These are phyloP conservation scores for Termitomyces sp. DNA, from an alignment of 768 basidiomycete species.

Conservation along the genomic window DNA sequence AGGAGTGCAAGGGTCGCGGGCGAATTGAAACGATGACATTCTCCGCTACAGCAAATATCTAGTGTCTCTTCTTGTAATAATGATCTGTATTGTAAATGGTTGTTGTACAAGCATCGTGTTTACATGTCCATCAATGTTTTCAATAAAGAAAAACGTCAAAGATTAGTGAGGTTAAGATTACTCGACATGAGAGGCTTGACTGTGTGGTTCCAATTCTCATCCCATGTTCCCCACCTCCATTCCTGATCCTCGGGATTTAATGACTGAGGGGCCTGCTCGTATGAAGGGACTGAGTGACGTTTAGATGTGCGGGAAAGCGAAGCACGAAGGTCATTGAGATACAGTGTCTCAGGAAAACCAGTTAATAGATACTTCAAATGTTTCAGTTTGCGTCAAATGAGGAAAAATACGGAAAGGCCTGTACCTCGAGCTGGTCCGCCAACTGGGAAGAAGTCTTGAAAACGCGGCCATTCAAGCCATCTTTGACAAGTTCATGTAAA, in stretches of 20 bases:
- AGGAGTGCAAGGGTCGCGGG: constrained; percentile 85
- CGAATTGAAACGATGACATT: constrained; percentile 80
- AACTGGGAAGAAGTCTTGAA: constrained; percentile 68
- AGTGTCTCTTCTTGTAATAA: neutral
- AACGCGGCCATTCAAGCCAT: constrained; percentile 77
- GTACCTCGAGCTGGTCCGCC: constrained; percentile 65
- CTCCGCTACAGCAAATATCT: constrained; percentile 47
- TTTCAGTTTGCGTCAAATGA: constrained; percentile 1
- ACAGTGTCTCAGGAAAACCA: constrained; percentile 52
- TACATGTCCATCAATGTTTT: neutral
- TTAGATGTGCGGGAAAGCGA: constrained; percentile 36
- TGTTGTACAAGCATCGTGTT: constrained; percentile 6
- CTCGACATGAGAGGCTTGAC: constrained; percentile 53
- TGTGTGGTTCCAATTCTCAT: constrained; percentile 75
- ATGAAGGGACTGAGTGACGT: constrained; percentile 16
- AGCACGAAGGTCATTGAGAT: constrained; percentile 45
- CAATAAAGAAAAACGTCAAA: neutral
- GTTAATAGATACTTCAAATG: constrained; percentile 43
- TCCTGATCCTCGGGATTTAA: constrained; percentile 17
- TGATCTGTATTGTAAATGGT: neutral
- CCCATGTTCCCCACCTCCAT: constrained; percentile 74
- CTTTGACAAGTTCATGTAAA: constrained; percentile 79
- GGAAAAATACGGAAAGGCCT: constrained; percentile 14
- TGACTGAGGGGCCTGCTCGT: constrained; percentile 15
- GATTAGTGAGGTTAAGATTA: constrained; percentile 4